Conservation (phyloP, 2,329 filamentous ascomycete species). For the Penicillium sp. region DNA sequence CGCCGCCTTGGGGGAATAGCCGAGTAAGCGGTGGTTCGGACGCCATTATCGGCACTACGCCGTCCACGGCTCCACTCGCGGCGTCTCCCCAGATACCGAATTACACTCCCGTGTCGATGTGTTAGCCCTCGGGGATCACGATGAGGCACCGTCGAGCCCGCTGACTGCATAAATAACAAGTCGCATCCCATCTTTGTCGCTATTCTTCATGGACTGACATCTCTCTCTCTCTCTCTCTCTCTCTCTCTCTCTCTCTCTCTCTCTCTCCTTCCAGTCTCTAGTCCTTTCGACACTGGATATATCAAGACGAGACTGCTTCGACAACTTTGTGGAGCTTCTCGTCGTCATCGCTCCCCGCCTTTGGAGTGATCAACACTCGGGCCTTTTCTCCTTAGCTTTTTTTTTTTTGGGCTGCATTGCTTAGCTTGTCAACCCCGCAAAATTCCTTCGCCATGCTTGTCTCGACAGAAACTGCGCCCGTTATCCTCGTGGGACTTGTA, state of each 20-base stretch:
- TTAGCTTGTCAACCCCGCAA: neutral
- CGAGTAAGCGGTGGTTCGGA: slow-evolving; percentile 19
- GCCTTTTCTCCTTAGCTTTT: neutral
- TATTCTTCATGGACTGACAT: neutral
- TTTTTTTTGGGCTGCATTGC: neutral
- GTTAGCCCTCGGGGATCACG: slow-evolving; percentile 24
- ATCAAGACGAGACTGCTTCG: neutral
- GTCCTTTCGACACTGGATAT: neutral
- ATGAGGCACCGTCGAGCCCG: neutral
- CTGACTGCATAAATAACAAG: slow-evolving; percentile 20
- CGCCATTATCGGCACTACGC: slow-evolving; percentile 20
- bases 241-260: neutral
- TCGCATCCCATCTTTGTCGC: neutral
- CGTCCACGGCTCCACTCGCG: slow-evolving; percentile 7
- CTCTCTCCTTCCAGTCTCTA: neutral
- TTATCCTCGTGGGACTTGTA: slow-evolving; percentile 51
- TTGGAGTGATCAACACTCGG: neutral
- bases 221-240: neutral
- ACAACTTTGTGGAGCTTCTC: neutral
- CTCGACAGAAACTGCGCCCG: slow-evolving; percentile 35
- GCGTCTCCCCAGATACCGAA: slow-evolving; percentile 25
- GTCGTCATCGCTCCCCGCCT: neutral
- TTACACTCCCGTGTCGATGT: slow-evolving; percentile 18
- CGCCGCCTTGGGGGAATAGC: slow-evolving; percentile 13
- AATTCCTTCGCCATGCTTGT: slow-evolving; percentile 31